Evolutionary conservation across 2,329 filamentous ascomycete genomes (phyloP).

Genomic region (Didymellaceae sp.): DNA sequence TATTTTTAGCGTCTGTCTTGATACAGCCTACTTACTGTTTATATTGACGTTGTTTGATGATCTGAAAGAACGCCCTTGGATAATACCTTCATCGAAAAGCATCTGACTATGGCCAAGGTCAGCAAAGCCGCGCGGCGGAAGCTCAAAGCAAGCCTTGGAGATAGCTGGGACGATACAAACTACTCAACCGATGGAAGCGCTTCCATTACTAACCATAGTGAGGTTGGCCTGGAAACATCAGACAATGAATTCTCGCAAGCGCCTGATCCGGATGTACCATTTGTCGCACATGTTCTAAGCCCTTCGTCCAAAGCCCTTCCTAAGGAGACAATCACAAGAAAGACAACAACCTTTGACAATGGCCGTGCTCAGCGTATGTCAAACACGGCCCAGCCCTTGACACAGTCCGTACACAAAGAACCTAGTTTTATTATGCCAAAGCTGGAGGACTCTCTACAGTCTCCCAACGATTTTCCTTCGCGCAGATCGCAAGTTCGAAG

Average conservation of each 20-base stretch:
- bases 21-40: not conserved
- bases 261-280: slow-evolving; percentile 17
- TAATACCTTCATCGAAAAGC: not conserved
- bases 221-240: slow-evolving; percentile 32
- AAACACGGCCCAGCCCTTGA: slow-evolving; percentile 21
- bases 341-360: slow-evolving; percentile 4
- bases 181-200: slow-evolving; percentile 38
- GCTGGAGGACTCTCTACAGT: slow-evolving; percentile 31
- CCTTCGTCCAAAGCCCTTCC: slow-evolving; percentile 16
- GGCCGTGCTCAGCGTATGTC: slow-evolving; percentile 13
- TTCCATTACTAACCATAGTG: slow-evolving; percentile 33
- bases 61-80: too few species aligned
- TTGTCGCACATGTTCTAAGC: slow-evolving; percentile 14
- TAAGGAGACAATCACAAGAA: slow-evolving; percentile 14
- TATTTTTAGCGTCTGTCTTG: not conserved
- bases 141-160: slow-evolving; percentile 37
- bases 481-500: slow-evolving; percentile 30
- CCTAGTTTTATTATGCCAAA: slow-evolving; percentile 55
- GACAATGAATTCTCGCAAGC: slow-evolving; percentile 29
- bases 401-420: slow-evolving; percentile 34
- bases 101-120: not conserved
- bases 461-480: slow-evolving; percentile 29
- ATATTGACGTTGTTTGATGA: not conserved
- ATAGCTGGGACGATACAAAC: slow-evolving; percentile 44
- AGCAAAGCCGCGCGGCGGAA: slow-evolving; percentile 24